Evolutionary conservation across 768 basidiomycete genomes (phyloP).

Genomic region (Multifurca ochricompacta): DNA sequence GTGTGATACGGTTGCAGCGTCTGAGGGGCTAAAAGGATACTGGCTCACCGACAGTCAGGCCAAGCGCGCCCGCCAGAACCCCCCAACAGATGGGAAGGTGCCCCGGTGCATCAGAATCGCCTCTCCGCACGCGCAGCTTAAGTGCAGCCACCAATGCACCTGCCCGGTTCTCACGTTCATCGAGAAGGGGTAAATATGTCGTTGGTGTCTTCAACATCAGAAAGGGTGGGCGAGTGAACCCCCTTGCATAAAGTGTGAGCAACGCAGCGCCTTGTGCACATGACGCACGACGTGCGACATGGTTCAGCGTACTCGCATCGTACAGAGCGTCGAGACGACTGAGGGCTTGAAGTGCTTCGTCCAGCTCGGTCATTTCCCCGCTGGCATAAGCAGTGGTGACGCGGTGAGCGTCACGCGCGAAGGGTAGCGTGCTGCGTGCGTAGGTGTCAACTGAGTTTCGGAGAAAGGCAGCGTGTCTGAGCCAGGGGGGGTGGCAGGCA

Average conservation of each 20-base stretch:
- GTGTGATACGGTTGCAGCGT: background rate
- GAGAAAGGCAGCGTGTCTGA: constrained; percentile 50
- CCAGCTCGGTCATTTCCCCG: constrained; percentile 5
- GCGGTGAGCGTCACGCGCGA: constrained; percentile 67
- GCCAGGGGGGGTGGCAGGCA: constrained; percentile 24
- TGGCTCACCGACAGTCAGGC: constrained; percentile 55
- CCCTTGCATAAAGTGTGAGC: constrained; percentile 78
- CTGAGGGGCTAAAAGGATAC: background rate
- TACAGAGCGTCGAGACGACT: constrained; percentile 63
- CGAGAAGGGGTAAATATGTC: constrained; percentile 10
- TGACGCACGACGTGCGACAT: constrained; percentile 81
- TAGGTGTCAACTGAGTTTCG: constrained; percentile 71
- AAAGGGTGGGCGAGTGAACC: constrained; percentile 54
- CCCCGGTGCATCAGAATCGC: constrained; percentile 46
- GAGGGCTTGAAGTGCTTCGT: constrained; percentile 36
- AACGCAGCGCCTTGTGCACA: constrained; percentile 89
- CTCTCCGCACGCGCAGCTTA: constrained; percentile 59
- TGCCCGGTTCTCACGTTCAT: constrained; percentile 24
- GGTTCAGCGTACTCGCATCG: constrained; percentile 83
- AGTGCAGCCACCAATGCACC: constrained; percentile 50
- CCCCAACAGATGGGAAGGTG: constrained; percentile 94
- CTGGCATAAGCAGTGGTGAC: constrained; percentile 24
- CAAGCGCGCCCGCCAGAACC: constrained; percentile 68
- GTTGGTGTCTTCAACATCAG: constrained; percentile 22
- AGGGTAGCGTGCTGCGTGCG: constrained; percentile 65